phyloP scores from a whole-genome alignment of 495 filamentous ascomycete species.

The Penicillium malachiteum region DNA sequence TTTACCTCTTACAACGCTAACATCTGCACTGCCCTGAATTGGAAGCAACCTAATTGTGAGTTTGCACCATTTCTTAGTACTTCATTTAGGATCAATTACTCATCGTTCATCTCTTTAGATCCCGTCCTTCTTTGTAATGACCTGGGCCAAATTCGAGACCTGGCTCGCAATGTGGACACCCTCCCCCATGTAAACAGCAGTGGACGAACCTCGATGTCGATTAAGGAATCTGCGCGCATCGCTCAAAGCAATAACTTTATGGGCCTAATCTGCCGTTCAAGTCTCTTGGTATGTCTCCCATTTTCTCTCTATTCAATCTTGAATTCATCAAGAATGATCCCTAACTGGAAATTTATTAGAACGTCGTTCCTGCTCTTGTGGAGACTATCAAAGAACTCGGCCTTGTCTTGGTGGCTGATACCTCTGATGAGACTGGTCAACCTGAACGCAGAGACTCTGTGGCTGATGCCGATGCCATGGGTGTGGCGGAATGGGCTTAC shows the following conservation, averaged over 20 bases:
- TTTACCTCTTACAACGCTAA: slow-evolving; percentile 89
- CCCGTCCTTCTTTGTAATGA: slow-evolving; percentile 95
- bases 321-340: not conserved
- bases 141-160: slow-evolving; percentile 59
- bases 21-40: slow-evolving; percentile 90
- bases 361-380: slow-evolving; percentile 87
- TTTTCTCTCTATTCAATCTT: not conserved
- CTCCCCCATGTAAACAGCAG: slow-evolving; percentile 55
- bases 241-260: slow-evolving; percentile 97
- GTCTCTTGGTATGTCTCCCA: slow-evolving; percentile 67
- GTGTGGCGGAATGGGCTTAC: slow-evolving; percentile 43
- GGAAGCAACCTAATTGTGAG: slow-evolving; percentile 98
- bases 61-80: slow-evolving; percentile 3
- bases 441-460: slow-evolving; percentile 44
- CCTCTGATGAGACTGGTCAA: slow-evolving; percentile 52
- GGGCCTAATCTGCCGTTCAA: slow-evolving; percentile 87
- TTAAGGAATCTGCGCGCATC: slow-evolving; percentile 92
- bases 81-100: not conserved
- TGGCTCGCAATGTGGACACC: slow-evolving; percentile 42
- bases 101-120: slow-evolving; percentile 46
- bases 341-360: slow-evolving; percentile 51
- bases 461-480: slow-evolving; percentile 43
- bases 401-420: slow-evolving; percentile 88
- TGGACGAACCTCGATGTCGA: slow-evolving; percentile 70
- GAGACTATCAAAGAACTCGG: slow-evolving; percentile 93